phyloP scores from a whole-genome alignment of 371 early-diverging fungal genomes.

The Mucor irregularis region DNA sequence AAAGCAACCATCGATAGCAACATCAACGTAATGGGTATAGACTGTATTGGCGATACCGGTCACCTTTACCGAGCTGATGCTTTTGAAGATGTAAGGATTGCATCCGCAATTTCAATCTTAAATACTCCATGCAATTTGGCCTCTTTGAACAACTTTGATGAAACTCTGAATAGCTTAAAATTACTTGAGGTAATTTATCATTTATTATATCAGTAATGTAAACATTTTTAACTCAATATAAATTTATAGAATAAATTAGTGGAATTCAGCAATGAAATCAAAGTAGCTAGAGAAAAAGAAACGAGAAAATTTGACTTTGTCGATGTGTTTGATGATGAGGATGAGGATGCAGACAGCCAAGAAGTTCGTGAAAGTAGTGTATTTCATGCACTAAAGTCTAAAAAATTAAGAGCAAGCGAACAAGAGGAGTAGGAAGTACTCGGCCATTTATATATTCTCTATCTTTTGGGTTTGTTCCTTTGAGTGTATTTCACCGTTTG shows the following conservation, averaged over 20 bases:
- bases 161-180: background rate
- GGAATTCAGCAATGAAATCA: background rate
- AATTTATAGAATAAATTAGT: background rate
- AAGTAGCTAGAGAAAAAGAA: background rate
- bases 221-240: background rate
- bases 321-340: background rate
- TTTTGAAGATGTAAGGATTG: background rate
- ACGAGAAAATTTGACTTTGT: background rate
- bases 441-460: too few relatives aligned
- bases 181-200: background rate
- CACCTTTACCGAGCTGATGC: background rate
- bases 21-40: too few relatives aligned
- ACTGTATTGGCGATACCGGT: too few relatives aligned
- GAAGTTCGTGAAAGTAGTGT: background rate
- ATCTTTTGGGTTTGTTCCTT: too few relatives aligned
- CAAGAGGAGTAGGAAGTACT: too few relatives aligned
- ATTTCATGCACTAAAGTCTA: too few relatives aligned
- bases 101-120: background rate
- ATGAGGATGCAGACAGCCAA: background rate
- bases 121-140: background rate
- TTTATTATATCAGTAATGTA: background rate
- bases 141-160: background rate
- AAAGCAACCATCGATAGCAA: too few relatives aligned
- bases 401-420: too few relatives aligned
- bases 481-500: too few relatives aligned